phyloP scores from a whole-genome alignment of 257 asterid species.

The Solanum peruvianum region DNA sequence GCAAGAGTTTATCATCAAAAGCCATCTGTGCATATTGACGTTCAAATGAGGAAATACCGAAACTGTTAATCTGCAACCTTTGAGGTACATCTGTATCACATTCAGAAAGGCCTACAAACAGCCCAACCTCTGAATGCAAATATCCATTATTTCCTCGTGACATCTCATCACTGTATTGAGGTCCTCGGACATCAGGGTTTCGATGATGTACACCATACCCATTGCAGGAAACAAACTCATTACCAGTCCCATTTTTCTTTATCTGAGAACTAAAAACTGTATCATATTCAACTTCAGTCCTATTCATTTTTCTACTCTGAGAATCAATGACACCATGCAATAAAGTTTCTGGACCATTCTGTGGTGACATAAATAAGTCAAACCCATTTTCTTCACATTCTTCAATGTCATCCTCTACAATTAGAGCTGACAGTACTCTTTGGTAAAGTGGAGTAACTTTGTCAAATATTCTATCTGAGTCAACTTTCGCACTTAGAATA shows the following conservation, averaged over 20 bases:
- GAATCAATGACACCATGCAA: constrained; percentile 31
- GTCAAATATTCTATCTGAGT: constrained; percentile 28
- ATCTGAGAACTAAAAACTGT: constrained; percentile 38
- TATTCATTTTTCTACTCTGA: constrained; percentile 30
- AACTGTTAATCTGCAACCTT: constrained; percentile 19
- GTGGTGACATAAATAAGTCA: constrained; percentile 20
- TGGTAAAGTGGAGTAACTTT: constrained; percentile 65
- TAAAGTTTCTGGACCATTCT: constrained; percentile 20
- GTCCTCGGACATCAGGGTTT: constrained; percentile 7
- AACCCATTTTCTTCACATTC: constrained; percentile 65
- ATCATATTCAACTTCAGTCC: constrained; percentile 36
- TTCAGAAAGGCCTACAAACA: constrained; percentile 49
- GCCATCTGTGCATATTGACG: constrained; percentile 63
- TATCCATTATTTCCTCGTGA: constrained; percentile 37
- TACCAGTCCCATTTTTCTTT: constrained; percentile 42
- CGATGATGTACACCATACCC: constrained; percentile 26
- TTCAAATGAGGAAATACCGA: constrained; percentile 32
- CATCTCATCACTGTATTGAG: constrained; percentile 40
- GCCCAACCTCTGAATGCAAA: constrained; percentile 56
- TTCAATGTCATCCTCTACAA: constrained; percentile 68
- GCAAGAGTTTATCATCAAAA: constrained; percentile 60
- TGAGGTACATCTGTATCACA: constrained; percentile 36
- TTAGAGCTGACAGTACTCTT: constrained; percentile 84
- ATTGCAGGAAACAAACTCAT: constrained; percentile 35
- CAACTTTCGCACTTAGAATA: constrained; percentile 26